phyloP scores from a whole-genome alignment of 345 rosid genomes.

The Salix caprea region DNA sequence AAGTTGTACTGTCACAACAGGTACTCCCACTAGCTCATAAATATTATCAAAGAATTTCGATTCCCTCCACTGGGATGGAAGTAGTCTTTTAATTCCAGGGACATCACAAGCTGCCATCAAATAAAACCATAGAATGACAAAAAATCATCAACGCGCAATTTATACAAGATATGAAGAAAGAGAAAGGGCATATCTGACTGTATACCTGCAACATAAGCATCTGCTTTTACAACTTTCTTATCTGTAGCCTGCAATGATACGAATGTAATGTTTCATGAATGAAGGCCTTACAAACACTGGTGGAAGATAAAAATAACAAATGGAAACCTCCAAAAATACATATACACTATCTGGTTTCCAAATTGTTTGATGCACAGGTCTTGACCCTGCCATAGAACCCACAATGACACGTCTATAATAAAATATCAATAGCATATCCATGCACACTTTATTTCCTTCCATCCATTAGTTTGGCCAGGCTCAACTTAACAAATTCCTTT shows the following conservation, averaged over 20 bases:
- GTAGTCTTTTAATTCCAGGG: slow-evolving; percentile 90
- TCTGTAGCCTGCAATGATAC: slow-evolving; percentile 62
- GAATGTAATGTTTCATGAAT: neutral
- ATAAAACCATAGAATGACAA: neutral
- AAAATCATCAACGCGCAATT: neutral
- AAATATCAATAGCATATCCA: neutral
- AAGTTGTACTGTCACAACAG: slow-evolving; percentile 86
- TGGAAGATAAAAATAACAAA: neutral
- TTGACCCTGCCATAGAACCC: neutral
- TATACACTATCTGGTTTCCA: neutral
- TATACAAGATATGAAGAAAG: neutral
- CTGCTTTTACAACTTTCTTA: slow-evolving; percentile 78
- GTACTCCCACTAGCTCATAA: slow-evolving; percentile 86
- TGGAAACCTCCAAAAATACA: neutral
- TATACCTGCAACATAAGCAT: slow-evolving; percentile 88
- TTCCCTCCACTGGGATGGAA: slow-evolving; percentile 77
- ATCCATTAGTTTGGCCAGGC: neutral
- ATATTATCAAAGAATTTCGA: slow-evolving; percentile 70
- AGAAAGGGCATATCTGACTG: neutral
- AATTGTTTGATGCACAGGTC: neutral
- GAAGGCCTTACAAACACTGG: neutral
- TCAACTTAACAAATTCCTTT: neutral
- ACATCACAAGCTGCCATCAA: slow-evolving; percentile 78
- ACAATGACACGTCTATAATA: too few species aligned
- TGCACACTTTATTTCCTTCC: neutral